Percentiles rank a stretch among this genome's conserved stretches.
phyloP scores from a whole-genome alignment of 2,329 filamentous ascomycete species.

The Helicocarpus griseus region DNA sequence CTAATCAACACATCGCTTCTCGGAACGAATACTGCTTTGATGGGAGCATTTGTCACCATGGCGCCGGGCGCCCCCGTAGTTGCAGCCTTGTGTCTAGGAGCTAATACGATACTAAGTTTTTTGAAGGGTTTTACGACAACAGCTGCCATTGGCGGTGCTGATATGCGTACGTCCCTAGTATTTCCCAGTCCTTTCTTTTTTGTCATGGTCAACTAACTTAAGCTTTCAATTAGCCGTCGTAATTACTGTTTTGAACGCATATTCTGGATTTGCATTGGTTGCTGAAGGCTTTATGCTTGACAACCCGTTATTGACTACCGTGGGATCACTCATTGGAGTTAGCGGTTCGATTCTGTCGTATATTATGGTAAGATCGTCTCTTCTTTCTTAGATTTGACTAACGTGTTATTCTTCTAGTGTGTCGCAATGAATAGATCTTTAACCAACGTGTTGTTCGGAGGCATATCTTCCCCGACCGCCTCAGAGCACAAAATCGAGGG shows the following conservation, averaged over 20 bases:
- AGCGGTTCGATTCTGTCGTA: conserved; percentile 83
- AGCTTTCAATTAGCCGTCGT: conserved; percentile 51
- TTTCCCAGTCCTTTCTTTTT: not conserved
- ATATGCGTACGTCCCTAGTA: conserved; percentile 55
- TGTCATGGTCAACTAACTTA: conserved; percentile 9
- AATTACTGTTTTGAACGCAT: conserved; percentile 82
- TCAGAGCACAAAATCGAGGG: conserved; percentile 69
- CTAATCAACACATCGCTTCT: conserved; percentile 65
- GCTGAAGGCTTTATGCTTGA: conserved; percentile 89
- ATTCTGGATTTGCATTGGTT: conserved; percentile 81
- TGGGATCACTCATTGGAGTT: conserved; percentile 79
- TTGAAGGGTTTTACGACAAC: conserved; percentile 82
- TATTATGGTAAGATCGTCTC: conserved; percentile 51
- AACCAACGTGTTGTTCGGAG: conserved; percentile 83
- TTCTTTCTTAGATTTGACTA: not conserved
- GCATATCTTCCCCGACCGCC: conserved; percentile 58
- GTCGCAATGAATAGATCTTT: conserved; percentile 85
- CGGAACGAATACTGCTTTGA: conserved; percentile 67
- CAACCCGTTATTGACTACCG: conserved; percentile 73
- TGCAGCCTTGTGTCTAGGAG: conserved; percentile 66
- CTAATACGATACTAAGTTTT: conserved; percentile 70
- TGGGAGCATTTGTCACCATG: conserved; percentile 75
- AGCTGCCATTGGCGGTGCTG: conserved; percentile 79
- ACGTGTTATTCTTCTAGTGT: conserved; percentile 39
- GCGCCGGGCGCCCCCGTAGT: conserved; percentile 70